Conservation (phyloP, 495 filamentous ascomycete genomes). For the Halenospora varia region DNA sequence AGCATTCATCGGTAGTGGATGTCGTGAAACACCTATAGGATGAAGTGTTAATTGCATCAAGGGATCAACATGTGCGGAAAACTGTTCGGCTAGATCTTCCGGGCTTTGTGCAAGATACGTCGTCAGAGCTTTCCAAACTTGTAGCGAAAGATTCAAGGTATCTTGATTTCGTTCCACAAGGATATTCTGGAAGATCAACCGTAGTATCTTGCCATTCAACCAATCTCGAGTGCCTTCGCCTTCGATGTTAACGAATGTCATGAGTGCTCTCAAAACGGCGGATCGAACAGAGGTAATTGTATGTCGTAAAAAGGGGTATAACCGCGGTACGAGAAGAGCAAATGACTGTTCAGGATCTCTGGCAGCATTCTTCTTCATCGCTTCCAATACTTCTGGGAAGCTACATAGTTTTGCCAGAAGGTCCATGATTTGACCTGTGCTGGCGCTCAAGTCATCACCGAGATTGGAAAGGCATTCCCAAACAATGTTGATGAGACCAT, state of each 20-base stretch:
- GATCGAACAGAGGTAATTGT: slow-evolving; percentile 94
- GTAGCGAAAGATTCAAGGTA: slow-evolving; percentile 68
- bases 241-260: slow-evolving; percentile 86
- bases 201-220: slow-evolving; percentile 84
- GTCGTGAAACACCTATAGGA: slow-evolving; percentile 84
- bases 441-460: slow-evolving; percentile 93
- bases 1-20: slow-evolving; percentile 86
- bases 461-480: slow-evolving; percentile 96
- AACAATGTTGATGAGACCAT: slow-evolving; percentile 83
- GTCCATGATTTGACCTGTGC: slow-evolving; percentile 97
- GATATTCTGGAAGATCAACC: slow-evolving; percentile 90
- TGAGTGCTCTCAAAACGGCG: slow-evolving; percentile 85
- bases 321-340: slow-evolving; percentile 81
- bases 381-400: slow-evolving; percentile 85
- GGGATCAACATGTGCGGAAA: slow-evolving; percentile 66
- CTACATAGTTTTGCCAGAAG: slow-evolving; percentile 91
- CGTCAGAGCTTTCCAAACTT: slow-evolving; percentile 81
- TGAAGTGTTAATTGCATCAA: slow-evolving; percentile 77
- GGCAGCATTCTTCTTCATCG: slow-evolving; percentile 88
- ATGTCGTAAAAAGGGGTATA: slow-evolving; percentile 94
- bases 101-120: slow-evolving; percentile 57
- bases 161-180: slow-evolving; percentile 86
- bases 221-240: slow-evolving; percentile 81
- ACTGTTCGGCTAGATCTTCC: slow-evolving; percentile 56
- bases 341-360: slow-evolving; percentile 83